A percentile compares a stretch with the other conserved stretches of the same genome.
phyloP scores from a whole-genome alignment of 495 filamentous ascomycete species.

The Trichoderma parareesei region DNA sequence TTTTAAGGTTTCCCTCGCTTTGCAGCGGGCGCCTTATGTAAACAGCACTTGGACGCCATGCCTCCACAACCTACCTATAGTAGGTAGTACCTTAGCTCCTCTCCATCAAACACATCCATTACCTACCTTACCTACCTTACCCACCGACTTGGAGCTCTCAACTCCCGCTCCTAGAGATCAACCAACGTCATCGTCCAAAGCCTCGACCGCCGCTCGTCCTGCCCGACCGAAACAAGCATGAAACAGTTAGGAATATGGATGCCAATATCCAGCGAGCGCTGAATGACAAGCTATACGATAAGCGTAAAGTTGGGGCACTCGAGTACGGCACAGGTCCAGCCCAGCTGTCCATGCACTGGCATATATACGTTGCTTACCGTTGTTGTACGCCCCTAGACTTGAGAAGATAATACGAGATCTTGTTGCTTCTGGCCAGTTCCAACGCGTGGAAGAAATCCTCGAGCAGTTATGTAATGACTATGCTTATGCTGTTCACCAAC shows the following conservation, averaged over 20 bases:
- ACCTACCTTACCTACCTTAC: background rate
- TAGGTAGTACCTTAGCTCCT: no score
- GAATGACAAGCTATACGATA: slow-evolving; percentile 98
- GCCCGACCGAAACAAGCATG: background rate
- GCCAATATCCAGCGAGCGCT: slow-evolving; percentile 77
- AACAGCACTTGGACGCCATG: no score
- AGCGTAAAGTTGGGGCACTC: slow-evolving; percentile 89
- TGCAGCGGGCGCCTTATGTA: no score
- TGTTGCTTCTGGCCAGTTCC: slow-evolving; percentile 63
- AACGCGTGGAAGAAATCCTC: slow-evolving; percentile 74
- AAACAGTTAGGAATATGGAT: slow-evolving; percentile 56
- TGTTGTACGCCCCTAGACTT: slow-evolving; percentile 45
- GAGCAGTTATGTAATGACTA: slow-evolving; percentile 96
- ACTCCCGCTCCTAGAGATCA: background rate
- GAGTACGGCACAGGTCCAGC: slow-evolving; percentile 57
- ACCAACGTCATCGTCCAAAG: background rate
- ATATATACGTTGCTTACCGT: background rate
- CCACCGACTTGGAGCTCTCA: background rate
- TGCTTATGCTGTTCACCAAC: slow-evolving; percentile 95
- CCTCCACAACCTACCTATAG: background rate
- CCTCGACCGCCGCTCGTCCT: background rate
- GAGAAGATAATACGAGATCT: slow-evolving; percentile 87
- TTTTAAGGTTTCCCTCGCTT: no score
- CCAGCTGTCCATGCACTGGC: background rate
- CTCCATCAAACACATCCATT: background rate